Evolutionary conservation across 2,329 filamentous ascomycete species (phyloP).

Genomic region (Ascochyta koolunga): DNA sequence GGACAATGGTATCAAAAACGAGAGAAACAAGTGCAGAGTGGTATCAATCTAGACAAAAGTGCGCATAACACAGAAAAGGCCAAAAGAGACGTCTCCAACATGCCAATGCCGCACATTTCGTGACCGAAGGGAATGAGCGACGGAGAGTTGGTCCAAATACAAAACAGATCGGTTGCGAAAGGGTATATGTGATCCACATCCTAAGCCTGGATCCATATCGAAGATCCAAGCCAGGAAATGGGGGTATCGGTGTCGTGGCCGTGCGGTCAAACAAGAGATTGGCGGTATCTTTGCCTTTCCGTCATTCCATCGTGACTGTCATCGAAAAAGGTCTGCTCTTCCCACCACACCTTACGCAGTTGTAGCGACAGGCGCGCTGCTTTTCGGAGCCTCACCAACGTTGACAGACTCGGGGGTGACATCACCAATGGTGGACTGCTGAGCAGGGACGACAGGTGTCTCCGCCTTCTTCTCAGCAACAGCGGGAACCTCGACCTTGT

Average conservation of each 20-base stretch:
- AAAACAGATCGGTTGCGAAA: conserved; percentile 39
- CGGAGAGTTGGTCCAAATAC: conserved; percentile 36
- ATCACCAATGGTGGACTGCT: conserved; percentile 45
- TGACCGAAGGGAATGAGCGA: conserved; percentile 36
- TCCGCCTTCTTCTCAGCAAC: conserved; percentile 42
- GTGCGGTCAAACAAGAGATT: conserved; percentile 49
- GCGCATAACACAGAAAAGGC: conserved; percentile 40
- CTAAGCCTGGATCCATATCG: conserved; percentile 29
- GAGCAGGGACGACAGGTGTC: conserved; percentile 30
- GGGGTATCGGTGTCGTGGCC: conserved; percentile 44
- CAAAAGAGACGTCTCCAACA: conserved; percentile 42
- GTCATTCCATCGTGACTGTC: conserved; percentile 52
- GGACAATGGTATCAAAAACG: conserved; percentile 48
- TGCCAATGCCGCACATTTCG: conserved; percentile 45
- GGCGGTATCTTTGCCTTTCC: conserved; percentile 50
- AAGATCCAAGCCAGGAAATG: conserved; percentile 35
- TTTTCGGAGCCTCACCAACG: conserved; percentile 50
- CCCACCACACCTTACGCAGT: conserved; percentile 53
- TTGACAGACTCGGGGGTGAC: conserved; percentile 47
- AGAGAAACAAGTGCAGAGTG: conserved; percentile 49
- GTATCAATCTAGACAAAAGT: conserved; percentile 53
- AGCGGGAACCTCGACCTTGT: conserved; percentile 28
- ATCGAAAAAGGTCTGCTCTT: conserved; percentile 46
- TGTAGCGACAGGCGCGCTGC: conserved; percentile 48
- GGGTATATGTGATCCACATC: conserved; percentile 42